These are phyloP conservation scores for Puccinia triticina DNA, from an alignment of 1,284 basidiomycete species.

Conservation along the genomic window DNA sequence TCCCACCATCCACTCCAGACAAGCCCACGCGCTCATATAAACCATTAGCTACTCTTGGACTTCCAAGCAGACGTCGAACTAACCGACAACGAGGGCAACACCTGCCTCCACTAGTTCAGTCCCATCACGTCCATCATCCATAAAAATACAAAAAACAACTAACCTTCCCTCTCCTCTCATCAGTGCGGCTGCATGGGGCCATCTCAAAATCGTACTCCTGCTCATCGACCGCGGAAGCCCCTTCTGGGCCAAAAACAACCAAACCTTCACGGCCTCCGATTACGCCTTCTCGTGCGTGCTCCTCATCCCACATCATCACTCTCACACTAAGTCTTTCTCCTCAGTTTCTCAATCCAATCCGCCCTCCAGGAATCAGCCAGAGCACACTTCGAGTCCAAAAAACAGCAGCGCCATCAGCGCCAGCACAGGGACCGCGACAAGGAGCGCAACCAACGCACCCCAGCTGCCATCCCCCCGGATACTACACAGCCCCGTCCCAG, in stretches of 20 bases:
- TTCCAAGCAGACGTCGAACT: slow-evolving; percentile 46
- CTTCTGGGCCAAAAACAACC: slow-evolving; percentile 51
- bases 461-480: neutral
- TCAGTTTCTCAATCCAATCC: slow-evolving; percentile 47
- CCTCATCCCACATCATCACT: neutral
- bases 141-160: too few species aligned
- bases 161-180: too few species aligned
- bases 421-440: slow-evolving; percentile 39
- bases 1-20: too few species aligned
- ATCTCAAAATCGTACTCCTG: slow-evolving; percentile 45
- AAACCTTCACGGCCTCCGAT: slow-evolving; percentile 49
- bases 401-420: slow-evolving; percentile 30
- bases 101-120: slow-evolving; percentile 41
- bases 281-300: slow-evolving; percentile 42
- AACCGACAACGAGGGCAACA: slow-evolving; percentile 48
- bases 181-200: slow-evolving; percentile 50
- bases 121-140: neutral
- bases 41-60: slow-evolving; percentile 36
- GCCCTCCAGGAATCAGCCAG: slow-evolving; percentile 50
- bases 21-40: too few species aligned
- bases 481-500: neutral
- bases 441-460: slow-evolving; percentile 35
- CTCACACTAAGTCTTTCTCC: neutral
- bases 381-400: slow-evolving; percentile 49
- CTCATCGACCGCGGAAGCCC: slow-evolving; percentile 50